phyloP scores from a whole-genome alignment of 257 asterid species.

The Sherardia arvensis region DNA sequence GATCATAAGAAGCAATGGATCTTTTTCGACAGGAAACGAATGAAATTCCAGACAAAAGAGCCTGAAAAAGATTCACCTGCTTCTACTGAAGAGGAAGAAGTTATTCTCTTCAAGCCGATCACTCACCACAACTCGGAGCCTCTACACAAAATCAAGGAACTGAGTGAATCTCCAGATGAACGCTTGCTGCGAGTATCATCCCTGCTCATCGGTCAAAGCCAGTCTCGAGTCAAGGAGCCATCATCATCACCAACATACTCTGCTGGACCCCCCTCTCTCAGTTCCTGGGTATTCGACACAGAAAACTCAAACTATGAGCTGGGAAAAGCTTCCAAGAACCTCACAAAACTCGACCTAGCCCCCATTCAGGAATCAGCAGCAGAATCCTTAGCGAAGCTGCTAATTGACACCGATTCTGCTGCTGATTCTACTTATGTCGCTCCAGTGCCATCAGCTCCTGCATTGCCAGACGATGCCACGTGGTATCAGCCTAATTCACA shows the following conservation, averaged over 20 bases:
- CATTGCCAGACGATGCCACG: conserved; percentile 52
- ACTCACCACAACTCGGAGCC: conserved; percentile 72
- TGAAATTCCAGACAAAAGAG: conserved; percentile 15
- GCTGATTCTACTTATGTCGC: conserved; percentile 33
- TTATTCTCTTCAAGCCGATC: conserved; percentile 84
- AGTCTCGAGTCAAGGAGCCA: conserved; percentile 27
- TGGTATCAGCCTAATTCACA: conserved; percentile 41
- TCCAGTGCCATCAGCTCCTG: conserved; percentile 84
- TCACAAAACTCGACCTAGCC: conserved; percentile 31
- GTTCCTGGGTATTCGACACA: conserved; percentile 53
- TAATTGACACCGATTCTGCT: conserved; percentile 19
- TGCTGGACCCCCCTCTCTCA: conserved; percentile 81
- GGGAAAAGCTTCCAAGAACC: conserved; percentile 27
- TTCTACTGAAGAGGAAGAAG: conserved; percentile 48
- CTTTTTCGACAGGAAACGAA: conserved; percentile 15
- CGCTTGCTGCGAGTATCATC: conserved; percentile 59
- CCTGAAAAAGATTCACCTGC: conserved; percentile 13
- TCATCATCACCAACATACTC: conserved; percentile 29
- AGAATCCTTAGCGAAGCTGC: conserved; percentile 35
- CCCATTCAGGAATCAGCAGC: conserved; percentile 56
- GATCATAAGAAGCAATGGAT: conserved; percentile 18
- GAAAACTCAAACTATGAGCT: conserved; percentile 25
- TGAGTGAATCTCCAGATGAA: conserved; percentile 33
- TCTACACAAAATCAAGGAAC: conserved; percentile 21
- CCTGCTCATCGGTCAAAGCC: conserved; percentile 32